Percentiles rank a stretch among this genome's conserved stretches.
Conservation (phyloP, 2,329 filamentous ascomycete species). For the Trichoderma koningii region DNA sequence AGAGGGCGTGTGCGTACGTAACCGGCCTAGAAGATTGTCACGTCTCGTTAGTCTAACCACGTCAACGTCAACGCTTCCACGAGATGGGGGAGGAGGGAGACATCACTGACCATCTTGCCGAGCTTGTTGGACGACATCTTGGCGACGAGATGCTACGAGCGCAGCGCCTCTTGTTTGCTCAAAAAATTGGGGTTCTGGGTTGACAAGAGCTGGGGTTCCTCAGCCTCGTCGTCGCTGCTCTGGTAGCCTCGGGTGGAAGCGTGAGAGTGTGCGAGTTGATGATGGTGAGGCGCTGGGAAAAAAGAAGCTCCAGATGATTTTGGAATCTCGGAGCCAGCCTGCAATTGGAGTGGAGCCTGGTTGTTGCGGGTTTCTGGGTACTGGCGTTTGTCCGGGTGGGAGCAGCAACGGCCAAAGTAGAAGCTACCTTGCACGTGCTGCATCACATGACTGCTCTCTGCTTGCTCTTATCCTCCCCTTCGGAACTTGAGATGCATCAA, state of each 20-base stretch:
- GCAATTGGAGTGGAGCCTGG: slow-evolving; percentile 17
- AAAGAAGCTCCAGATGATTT: slow-evolving; percentile 25
- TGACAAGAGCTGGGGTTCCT: slow-evolving; percentile 9
- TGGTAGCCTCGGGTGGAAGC: slow-evolving; percentile 21
- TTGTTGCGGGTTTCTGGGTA: neutral
- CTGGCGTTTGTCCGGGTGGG: neutral
- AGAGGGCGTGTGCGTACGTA: slow-evolving; percentile 60
- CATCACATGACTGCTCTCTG: neutral
- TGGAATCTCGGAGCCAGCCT: neutral
- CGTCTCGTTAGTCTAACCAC: slow-evolving; percentile 59
- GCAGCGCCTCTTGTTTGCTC: slow-evolving; percentile 24
- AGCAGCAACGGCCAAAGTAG: neutral
- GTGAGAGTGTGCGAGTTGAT: slow-evolving; percentile 22
- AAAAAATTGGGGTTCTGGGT: slow-evolving; percentile 13
- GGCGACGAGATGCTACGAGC: slow-evolving; percentile 22
- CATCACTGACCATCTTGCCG: slow-evolving; percentile 86
- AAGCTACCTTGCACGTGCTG: neutral
- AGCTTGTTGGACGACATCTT: slow-evolving; percentile 67
- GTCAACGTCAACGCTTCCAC: slow-evolving; percentile 49
- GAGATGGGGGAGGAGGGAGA: slow-evolving; percentile 31
- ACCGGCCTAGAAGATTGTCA: slow-evolving; percentile 56
- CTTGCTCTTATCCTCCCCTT: too few relatives aligned
- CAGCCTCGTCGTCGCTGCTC: slow-evolving; percentile 26
- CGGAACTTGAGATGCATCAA: neutral
- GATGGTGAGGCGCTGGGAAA: slow-evolving; percentile 18